Conservation (phyloP, 1,139 yeast species). For the Suhomyces atakaporum region DNA sequence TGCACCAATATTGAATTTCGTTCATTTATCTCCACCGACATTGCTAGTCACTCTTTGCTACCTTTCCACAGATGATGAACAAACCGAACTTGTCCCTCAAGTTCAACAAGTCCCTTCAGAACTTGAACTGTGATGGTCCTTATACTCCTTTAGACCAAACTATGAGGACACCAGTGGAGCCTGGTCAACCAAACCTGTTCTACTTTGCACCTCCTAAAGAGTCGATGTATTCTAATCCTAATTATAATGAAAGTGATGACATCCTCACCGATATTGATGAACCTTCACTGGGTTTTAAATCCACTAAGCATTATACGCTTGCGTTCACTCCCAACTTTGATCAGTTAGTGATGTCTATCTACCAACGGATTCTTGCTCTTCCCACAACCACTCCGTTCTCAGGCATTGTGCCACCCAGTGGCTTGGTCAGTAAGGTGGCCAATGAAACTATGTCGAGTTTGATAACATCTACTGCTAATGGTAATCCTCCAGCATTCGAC, state of each 20-base stretch:
- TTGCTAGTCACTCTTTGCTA: constrained; percentile 1
- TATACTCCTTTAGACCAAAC: constrained; percentile 51
- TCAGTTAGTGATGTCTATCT: constrained; percentile 38
- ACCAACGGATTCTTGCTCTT: constrained; percentile 38
- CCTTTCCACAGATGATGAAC: constrained; percentile 18
- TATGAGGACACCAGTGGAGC: constrained; percentile 43
- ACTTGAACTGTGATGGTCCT: constrained; percentile 33
- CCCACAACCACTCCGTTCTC: constrained; percentile 52
- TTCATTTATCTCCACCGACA: not conserved
- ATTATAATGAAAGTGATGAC: constrained; percentile 46
- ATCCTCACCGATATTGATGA: constrained; percentile 45
- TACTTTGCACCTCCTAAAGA: constrained; percentile 13
- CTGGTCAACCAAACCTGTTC: constrained; percentile 29
- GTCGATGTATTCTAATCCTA: constrained; percentile 31
- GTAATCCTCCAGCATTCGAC: constrained; percentile 33
- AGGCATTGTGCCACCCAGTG: constrained; percentile 48
- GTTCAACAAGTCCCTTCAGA: constrained; percentile 31
- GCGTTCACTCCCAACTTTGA: constrained; percentile 42
- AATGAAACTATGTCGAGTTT: constrained; percentile 41
- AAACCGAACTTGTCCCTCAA: constrained; percentile 33
- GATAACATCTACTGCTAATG: constrained; percentile 21
- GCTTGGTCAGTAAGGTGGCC: constrained; percentile 46
- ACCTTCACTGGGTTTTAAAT: constrained; percentile 22
- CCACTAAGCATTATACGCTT: constrained; percentile 36
- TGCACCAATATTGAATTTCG: not conserved